Evolutionary conservation across 1,284 basidiomycete genomes (phyloP), one percentile per base, ranked within the genome.

Genomic region (Garcileccinum viscosum): DNA sequence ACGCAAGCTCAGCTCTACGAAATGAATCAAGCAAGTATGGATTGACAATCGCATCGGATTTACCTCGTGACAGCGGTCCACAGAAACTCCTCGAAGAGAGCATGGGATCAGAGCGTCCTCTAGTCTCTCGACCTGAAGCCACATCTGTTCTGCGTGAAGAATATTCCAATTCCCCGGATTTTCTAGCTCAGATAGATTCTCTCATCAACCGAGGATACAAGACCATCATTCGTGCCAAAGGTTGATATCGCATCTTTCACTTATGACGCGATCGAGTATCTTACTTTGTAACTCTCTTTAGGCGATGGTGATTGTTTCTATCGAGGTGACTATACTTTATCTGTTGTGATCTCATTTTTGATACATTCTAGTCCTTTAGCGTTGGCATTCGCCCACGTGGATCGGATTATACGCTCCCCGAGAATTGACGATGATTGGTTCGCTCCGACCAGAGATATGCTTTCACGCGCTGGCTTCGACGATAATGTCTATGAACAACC

Each of bases 251-350:
- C 60, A 14, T 80, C 30, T 81, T 82, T 71, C 81, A 82, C 68
- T 80, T 81, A 70, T 75, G 79, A 65, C n/a, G 3, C 30, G 22
- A 66, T 62, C 65, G 37, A 37, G 56, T 7, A 60, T 69, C 68
- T 77, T 22, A 76, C n/a, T 38, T 6, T 40, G 24, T 44, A 24
- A 15, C 56, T 62, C 24, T 35, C 27, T 53, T 44, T 79, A 86
- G 92, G 92, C 30, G 93, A 94, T 74, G 93, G 93, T 0, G 91
- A 94, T 79, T 94, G 93, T 76, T 93, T 93, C 78, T 94, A 93
- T 78, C 83, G 92, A 84, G 90, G 92, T 93, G 72, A 83, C 81
- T 78, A 59, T 50, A 22, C 38, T 47, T 63, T 53, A 30, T 42
- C 65, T 15, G 53, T 66, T 63, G 60, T 56, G 42, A 63, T 62